These are phyloP conservation scores for Pyrenopolyporus hunteri DNA, from an alignment of 495 filamentous ascomycete genomes.

Conservation along the genomic window DNA sequence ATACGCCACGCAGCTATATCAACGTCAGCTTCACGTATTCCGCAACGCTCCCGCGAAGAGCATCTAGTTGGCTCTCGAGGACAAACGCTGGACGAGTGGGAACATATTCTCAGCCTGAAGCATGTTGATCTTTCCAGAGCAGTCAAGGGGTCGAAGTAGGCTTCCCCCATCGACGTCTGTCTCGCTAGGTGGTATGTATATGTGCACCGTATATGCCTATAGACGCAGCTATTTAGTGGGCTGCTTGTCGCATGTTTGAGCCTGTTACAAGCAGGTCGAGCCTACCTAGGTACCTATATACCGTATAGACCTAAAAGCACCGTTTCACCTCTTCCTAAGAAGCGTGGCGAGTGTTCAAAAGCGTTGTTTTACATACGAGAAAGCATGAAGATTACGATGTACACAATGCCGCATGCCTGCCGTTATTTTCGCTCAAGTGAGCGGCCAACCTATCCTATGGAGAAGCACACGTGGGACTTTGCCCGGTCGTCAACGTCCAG, in stretches of 20 bases:
- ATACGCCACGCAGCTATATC: too few relatives aligned
- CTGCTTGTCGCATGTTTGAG: slow-evolving; percentile 16
- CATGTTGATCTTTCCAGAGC: slow-evolving; percentile 11
- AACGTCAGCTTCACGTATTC: not conserved
- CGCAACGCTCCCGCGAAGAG: too few relatives aligned
- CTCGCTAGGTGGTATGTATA: slow-evolving; percentile 9
- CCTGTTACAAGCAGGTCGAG: slow-evolving; percentile 4
- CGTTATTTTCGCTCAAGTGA: not conserved
- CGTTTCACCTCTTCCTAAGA: slow-evolving; percentile 1
- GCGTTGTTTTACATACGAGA: slow-evolving; percentile 11
- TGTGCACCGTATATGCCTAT: not conserved
- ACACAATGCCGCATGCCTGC: not conserved
- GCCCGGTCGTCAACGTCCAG: slow-evolving; percentile 4
- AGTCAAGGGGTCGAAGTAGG: slow-evolving; percentile 18
- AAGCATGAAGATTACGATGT: slow-evolving; percentile 14
- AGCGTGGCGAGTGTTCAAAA: slow-evolving; percentile 15
- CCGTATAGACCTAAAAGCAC: not conserved
- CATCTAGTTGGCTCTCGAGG: not conserved
- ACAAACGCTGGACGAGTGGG: not conserved
- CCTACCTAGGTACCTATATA: not conserved
- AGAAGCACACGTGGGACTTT: slow-evolving; percentile 20
- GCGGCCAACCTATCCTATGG: slow-evolving; percentile 14
- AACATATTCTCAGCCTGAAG: slow-evolving; percentile 23
- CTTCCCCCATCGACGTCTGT: slow-evolving; percentile 12
- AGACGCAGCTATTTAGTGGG: slow-evolving; percentile 27